These are phyloP conservation scores for Brassica cretica DNA, from an alignment of 345 rosid genomes.

Conservation along the genomic window DNA sequence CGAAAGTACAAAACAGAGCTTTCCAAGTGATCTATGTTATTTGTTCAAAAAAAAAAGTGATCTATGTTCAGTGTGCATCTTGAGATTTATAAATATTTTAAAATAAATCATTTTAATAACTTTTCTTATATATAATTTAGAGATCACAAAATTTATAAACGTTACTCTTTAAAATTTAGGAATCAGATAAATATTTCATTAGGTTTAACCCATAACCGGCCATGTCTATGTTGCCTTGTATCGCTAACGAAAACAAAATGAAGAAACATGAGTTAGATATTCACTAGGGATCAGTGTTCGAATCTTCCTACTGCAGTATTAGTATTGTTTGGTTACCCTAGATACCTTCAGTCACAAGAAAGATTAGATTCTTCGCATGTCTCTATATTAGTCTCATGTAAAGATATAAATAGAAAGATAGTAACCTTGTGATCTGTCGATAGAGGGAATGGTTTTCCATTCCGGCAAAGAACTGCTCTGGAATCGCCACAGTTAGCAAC, in stretches of 20 bases:
- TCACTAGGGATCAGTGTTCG: neutral
- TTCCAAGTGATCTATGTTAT: neutral
- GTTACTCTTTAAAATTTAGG: neutral
- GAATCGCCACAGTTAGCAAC: slow-evolving; percentile 94
- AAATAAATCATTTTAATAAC: neutral
- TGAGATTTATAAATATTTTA: neutral
- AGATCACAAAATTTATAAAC: neutral
- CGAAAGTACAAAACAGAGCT: neutral
- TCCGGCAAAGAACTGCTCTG: slow-evolving; percentile 74
- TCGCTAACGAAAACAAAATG: too few relatives aligned
- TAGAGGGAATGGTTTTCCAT: slow-evolving; percentile 65
- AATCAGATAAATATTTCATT: neutral
- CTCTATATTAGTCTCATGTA: neutral
- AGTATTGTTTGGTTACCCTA: neutral
- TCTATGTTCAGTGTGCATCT: neutral
- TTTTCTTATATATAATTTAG: neutral
- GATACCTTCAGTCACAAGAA: neutral
- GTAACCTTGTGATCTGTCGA: slow-evolving; percentile 81
- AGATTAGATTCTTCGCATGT: neutral
- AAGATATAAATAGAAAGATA: neutral
- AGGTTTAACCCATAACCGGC: neutral
- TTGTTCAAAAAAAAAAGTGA: neutral
- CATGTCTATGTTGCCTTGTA: too few relatives aligned
- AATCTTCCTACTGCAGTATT: neutral
- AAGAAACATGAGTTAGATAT: neutral